Base-by-base conservation (phyloP, 2,329 filamentous ascomycete genomes). In the Teratosphaeria zuluensis region DNA sequence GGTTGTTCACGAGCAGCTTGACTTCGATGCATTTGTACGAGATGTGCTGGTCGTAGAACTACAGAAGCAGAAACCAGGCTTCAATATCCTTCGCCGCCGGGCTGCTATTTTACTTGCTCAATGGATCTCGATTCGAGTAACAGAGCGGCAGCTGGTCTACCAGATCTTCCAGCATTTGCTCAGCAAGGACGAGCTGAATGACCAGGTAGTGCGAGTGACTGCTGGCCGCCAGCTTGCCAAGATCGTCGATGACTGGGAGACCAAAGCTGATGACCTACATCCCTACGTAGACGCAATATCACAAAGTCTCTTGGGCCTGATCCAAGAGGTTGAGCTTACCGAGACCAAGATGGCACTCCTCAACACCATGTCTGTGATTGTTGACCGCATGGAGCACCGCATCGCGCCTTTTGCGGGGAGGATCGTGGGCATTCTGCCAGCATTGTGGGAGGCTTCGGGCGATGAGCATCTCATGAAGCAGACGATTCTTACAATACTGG, bases 401-500 rank as follows among this genome's bases (percentile, higher is more conserved):
- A 84, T 86, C 59, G 76, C 78, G 2, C 82, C 82, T 0, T 85
- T 82, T 61, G 89, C 90, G 4, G 90, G 95, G 66, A 84, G 87
- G 60, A 88, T 99, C 61, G 87, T 99, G 73, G 79, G 83, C 1
- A 82, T 91, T 12, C 79, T 97, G 6, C 92, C 92, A 0, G 80
- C 80, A 3, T 79, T 97, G 0, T 99, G 94, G 94, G 86, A 89
- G 61, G 84, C 86, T 56, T 90, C 89, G 2, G 90, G 87, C 0
- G 88, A 95, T 61, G 89, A 94, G 68, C 90, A 91, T 74, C 84
- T 97, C 72, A 88, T 96, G 79, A 97, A 97, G 73, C 92, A 96
- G 74, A 86, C 90, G 1, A 91, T 97, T 56, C 81, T 97, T 59
- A 89, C 88, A 2, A 87, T 97, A 46, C 84, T 97, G 56, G 81